These are phyloP conservation scores for Solanum habrochaites DNA, from an alignment of 257 asterid genomes.

Conservation along the genomic window DNA sequence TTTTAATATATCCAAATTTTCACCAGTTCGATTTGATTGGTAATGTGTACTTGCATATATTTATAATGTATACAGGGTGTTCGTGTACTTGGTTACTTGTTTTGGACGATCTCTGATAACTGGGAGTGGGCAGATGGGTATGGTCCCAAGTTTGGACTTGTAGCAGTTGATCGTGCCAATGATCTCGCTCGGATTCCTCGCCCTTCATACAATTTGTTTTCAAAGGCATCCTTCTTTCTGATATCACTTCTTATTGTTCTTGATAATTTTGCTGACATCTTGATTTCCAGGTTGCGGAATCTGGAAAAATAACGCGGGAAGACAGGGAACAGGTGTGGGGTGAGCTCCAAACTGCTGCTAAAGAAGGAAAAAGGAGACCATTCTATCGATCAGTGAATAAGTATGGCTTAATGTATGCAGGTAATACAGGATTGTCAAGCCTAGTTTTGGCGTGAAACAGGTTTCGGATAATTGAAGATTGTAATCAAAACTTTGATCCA, in stretches of 20 bases:
- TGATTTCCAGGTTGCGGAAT: conserved; percentile 52
- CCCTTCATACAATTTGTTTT: conserved; percentile 65
- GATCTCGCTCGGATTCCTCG: conserved; percentile 78
- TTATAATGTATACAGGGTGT: conserved; percentile 47
- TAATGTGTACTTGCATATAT: not conserved
- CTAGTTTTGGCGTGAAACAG: not conserved
- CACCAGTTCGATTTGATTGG: not conserved
- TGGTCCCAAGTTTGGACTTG: conserved; percentile 95
- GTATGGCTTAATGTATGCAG: conserved; percentile 88
- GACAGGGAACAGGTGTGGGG: conserved; percentile 72
- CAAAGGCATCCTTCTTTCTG: conserved; percentile 33
- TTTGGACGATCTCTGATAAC: conserved; percentile 98
- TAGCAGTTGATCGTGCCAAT: conserved; percentile 73
- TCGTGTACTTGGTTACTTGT: conserved; percentile 74
- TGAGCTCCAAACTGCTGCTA: conserved; percentile 67
- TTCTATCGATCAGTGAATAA: conserved; percentile 71
- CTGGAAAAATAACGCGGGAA: conserved; percentile 53
- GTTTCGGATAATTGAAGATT: not conserved
- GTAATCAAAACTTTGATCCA: not conserved
- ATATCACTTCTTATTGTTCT: not conserved
- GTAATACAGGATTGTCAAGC: conserved; percentile 20
- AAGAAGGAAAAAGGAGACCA: conserved; percentile 59
- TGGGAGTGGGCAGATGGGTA: conserved; percentile 99
- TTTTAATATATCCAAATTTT: not conserved
- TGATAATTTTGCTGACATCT: not conserved